Base-by-base conservation (phyloP, 345 rosid genomes). In the Alliaria petiolata region DNA sequence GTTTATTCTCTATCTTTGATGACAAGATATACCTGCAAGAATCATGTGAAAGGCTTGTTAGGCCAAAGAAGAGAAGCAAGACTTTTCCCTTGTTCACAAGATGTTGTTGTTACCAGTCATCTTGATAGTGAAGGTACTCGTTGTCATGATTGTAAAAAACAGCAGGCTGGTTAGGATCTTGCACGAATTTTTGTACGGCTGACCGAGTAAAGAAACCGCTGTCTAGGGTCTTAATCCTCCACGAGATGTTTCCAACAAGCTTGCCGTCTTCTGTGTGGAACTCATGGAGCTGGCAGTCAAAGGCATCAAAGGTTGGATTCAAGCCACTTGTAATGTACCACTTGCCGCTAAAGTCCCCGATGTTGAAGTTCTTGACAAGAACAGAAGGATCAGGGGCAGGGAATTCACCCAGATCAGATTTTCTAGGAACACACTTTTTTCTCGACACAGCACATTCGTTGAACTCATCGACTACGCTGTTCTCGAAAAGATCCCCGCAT, bases 271-370 rank as follows among this genome's bases (percentile, higher is more conserved):
- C 97, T 25, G 67, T 77, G 69, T 81, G 89, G 78, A 95, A 95
- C 74, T 91, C 95, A 57, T 95, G 99, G 67, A 89, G 69, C 69
- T 95, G 97, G 76, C 97, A 95, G 72, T 89, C 86, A 16, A 91
- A 95, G 50, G 82, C 15, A 77, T 93, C 97, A 57, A 91, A 93
- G 66, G 91, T 87, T 30, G 93, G 91, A 78, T 93, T 93, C 77
- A 93, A 85, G 80, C 99, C 99, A 20, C 97, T 86, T 47, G 87
- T 81, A 60, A 95, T 85, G 83, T 74, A 95, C 97, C 97, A 91
- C 74, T 89, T 89, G 79, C 97, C 93, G 43, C 30, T 80, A 66
- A 95, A 91, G 82, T 95, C 91, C 6, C 72, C 68, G 8, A 91
- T 76, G 82, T 89, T 86, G 69, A 95, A 95, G 76, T 65, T 87